Percentiles rank a stretch among this genome's conserved stretches.
These are phyloP conservation scores for Hortaea werneckii DNA, from an alignment of 2,329 filamentous ascomycete species.

Conservation along the genomic window DNA sequence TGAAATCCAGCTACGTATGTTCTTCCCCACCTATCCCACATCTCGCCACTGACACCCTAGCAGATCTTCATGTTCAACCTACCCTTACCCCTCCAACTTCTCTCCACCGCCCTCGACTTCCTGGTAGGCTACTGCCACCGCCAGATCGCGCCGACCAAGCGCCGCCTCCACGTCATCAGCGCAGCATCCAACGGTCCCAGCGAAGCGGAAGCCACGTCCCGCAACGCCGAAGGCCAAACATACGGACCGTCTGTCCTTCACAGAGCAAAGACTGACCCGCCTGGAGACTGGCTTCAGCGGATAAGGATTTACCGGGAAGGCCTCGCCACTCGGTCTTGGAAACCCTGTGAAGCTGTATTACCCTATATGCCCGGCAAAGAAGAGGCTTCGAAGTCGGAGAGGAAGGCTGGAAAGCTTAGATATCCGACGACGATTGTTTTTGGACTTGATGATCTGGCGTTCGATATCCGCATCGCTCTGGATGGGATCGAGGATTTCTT, in stretches of 20 bases:
- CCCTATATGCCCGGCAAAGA: conserved; percentile 36
- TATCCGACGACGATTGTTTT: conserved; percentile 45
- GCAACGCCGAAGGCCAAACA: conserved; percentile 14
- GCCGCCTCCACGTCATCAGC: neutral
- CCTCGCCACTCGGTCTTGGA: conserved; percentile 37
- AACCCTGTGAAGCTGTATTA: conserved; percentile 30
- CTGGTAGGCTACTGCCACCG: neutral
- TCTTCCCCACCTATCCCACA: neutral
- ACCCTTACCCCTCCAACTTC: conserved; percentile 29
- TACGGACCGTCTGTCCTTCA: conserved; percentile 7
- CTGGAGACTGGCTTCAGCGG: conserved; percentile 41
- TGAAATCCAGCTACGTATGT: conserved; percentile 39
- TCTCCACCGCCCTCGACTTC: neutral
- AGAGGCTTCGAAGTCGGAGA: conserved; percentile 24
- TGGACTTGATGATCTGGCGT: conserved; percentile 42
- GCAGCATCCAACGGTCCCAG: conserved; percentile 27
- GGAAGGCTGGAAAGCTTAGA: conserved; percentile 26
- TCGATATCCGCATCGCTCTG: conserved; percentile 39
- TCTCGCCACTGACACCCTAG: neutral
- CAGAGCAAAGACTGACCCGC: conserved; percentile 28
- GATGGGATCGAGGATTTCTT: conserved; percentile 46
- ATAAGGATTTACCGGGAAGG: conserved; percentile 46
- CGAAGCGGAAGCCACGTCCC: conserved; percentile 31
- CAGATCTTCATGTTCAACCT: conserved; percentile 44
- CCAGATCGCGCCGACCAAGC: neutral